Evolutionary conservation across 495 filamentous ascomycete genomes (phyloP), one percentile per base, ranked within the genome.

Genomic region (Aspergillus baeticus): DNA sequence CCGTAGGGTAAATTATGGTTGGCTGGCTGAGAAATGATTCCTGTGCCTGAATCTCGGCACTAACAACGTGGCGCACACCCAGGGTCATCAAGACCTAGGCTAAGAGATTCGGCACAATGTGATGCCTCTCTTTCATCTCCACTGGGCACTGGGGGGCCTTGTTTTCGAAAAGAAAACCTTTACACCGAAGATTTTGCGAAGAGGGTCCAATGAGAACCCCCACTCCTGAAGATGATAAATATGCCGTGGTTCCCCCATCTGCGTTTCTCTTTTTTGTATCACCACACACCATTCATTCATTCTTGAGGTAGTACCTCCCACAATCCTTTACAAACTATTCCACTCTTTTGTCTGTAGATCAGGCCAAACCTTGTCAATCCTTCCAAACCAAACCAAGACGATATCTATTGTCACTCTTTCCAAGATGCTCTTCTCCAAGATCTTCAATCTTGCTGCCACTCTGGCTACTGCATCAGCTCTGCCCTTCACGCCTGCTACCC

Each of bases 271-370:
- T 22, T 45, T 21, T 10, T 20, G 6, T 17, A 22, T 5, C 31
- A 42, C 36, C 36, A 42, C 14, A 52, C 29, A 29, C 21, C 45
- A 39, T 50, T 57, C 54, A 45, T 46, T 54, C 41, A 7, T 44
- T 54, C 17, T n/a, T 37, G 54, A 57, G 54, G 54, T 57, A 50
- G 54, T 50, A 43, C 54, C 54, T 57, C 45, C 26, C 35, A 50
- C 54, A 43, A 37, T 57, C 54, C 45, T 55, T 57, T 26, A 20
- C 39, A 22, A 14, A 37, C 54, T 15, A 50, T n/a, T 29, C 35
- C 54, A 50, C 15, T 57, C 54, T n/a, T 26, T 57, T 47, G 45
- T 56, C 54, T 49, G 54, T 56, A 20, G 54, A 57, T 43, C 54
- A 50, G 54, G 26, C 46, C 50, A 34, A 29, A 29, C 17, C 0